Conservation (phyloP, 805 yeast genomes). For the Candida ortonii region DNA sequence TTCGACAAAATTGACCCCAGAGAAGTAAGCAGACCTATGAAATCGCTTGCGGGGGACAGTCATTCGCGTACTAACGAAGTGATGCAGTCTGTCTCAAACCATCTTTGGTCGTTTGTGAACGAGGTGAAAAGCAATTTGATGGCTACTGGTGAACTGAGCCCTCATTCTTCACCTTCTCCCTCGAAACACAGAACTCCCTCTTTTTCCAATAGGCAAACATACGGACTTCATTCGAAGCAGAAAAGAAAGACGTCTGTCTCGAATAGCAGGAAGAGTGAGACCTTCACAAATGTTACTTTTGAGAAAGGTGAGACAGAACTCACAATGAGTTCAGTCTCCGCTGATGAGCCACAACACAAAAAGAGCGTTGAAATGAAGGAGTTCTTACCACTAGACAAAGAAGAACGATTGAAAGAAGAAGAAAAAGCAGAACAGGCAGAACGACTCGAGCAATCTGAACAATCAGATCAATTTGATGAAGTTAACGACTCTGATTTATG, state of each 20-base stretch:
- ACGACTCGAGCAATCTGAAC: too few relatives aligned
- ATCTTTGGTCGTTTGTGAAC: constrained; percentile 50
- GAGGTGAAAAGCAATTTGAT: constrained; percentile 41
- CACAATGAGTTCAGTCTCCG: constrained; percentile 8
- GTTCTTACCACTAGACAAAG: not conserved
- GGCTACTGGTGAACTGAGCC: constrained; percentile 15
- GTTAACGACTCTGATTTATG: constrained; percentile 25
- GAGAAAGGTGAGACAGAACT: constrained; percentile 7
- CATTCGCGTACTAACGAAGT: constrained; percentile 26
- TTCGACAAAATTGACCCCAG: constrained; percentile 16
- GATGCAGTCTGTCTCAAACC: constrained; percentile 38
- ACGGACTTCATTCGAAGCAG: constrained; percentile 26
- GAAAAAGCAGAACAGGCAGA: too few relatives aligned
- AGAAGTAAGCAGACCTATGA: constrained; percentile 27
- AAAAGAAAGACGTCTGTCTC: constrained; percentile 11
- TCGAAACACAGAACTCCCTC: constrained; percentile 28
- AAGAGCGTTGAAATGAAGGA: constrained; percentile 1
- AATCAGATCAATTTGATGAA: constrained; percentile 10
- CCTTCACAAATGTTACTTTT: constrained; percentile 14
- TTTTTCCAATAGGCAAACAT: constrained; percentile 28
- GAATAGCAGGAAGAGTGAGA: constrained; percentile 8
- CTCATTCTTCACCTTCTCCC: constrained; percentile 13
- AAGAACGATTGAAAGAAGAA: not conserved
- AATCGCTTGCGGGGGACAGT: constrained; percentile 19
- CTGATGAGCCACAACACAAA: constrained; percentile 5